Conservation (phyloP, 2,329 filamentous ascomycete species). For the Fusarium scirpi region DNA sequence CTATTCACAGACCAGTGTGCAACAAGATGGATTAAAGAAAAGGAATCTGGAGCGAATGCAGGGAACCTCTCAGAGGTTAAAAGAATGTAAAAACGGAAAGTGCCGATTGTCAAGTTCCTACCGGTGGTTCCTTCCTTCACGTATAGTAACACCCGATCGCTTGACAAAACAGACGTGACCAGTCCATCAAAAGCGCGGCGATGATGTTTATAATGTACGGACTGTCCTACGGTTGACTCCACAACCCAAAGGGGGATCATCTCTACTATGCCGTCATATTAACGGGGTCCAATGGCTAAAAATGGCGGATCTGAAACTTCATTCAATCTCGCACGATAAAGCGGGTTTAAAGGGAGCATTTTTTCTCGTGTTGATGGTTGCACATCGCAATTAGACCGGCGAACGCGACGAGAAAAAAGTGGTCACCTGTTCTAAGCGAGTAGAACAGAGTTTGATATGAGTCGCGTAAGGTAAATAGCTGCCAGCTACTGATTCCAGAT, state of each 20-base stretch:
- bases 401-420: constrained; percentile 4
- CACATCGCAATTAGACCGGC: constrained; percentile 32
- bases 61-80: neutral
- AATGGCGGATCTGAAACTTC: constrained; percentile 36
- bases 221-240: constrained; percentile 20
- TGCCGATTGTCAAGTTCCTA: neutral
- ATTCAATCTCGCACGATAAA: constrained; percentile 20
- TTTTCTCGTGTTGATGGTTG: constrained; percentile 32
- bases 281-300: constrained; percentile 21
- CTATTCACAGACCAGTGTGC: constrained; percentile 2
- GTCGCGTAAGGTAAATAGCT: constrained; percentile 11
- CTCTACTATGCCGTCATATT: constrained; percentile 39
- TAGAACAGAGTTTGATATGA: constrained; percentile 14
- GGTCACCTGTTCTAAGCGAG: constrained; percentile 6
- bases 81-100: neutral
- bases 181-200: neutral
- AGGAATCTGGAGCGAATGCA: neutral
- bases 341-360: constrained; percentile 24
- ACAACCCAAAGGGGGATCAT: constrained; percentile 37
- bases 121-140: neutral
- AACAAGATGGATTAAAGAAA: neutral
- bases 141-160: neutral
- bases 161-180: constrained; percentile 2
- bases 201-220: constrained; percentile 13
- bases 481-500: neutral